phyloP scores from a whole-genome alignment of 2,329 filamentous ascomycete species.

The Berkeleyomyces basicola region DNA sequence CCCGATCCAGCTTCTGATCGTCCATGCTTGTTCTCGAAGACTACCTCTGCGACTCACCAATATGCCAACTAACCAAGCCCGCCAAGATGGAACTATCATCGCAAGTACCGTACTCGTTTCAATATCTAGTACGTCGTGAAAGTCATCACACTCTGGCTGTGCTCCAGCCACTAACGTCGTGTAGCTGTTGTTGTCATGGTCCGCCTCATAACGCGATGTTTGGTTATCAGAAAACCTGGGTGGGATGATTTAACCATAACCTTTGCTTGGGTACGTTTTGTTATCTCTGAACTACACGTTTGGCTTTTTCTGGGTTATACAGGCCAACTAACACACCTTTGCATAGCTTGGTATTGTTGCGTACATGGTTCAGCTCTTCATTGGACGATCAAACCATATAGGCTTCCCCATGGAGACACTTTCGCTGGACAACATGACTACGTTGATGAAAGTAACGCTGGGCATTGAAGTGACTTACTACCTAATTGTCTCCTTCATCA shows the following conservation, averaged over 20 bases:
- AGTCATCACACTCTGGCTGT: neutral
- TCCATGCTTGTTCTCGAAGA: neutral
- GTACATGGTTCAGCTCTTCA: conserved; percentile 16
- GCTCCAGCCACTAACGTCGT: neutral
- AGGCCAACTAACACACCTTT: neutral
- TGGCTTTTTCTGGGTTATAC: neutral
- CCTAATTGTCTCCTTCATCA: conserved; percentile 24
- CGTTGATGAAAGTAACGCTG: conserved; percentile 18
- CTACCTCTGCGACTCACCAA: neutral
- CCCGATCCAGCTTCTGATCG: neutral
- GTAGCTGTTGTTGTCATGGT: conserved; percentile 14
- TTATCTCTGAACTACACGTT: neutral
- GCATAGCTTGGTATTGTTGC: conserved; percentile 7
- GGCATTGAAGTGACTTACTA: conserved; percentile 28
- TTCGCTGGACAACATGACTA: conserved; percentile 15
- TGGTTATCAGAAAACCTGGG: conserved; percentile 15
- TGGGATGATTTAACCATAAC: conserved; percentile 16
- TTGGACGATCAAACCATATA: conserved; percentile 16
- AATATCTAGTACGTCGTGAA: conserved; percentile 12
- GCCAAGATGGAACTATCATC: conserved; percentile 16
- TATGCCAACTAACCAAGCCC: conserved; percentile 15
- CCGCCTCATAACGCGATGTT: conserved; percentile 13
- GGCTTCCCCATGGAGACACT: conserved; percentile 15
- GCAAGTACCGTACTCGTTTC: conserved; percentile 14
- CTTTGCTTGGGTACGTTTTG: conserved; percentile 13